Base-by-base conservation (phyloP, 148 eudicot species). In the Camellia granthamiana region DNA sequence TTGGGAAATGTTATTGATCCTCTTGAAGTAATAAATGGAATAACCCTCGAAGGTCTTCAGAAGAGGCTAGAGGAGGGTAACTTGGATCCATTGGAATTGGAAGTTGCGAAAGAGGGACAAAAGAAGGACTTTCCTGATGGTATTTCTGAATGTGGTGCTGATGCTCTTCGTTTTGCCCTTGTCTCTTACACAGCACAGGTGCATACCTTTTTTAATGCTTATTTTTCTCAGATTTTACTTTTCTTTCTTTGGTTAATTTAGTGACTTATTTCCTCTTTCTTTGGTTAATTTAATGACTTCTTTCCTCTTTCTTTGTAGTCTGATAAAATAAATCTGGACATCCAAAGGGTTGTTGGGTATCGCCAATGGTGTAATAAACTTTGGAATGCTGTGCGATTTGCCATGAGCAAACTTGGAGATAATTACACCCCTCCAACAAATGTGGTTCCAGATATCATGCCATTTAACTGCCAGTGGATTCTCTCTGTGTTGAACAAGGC, bases 151-250 rank as follows among this genome's bases (percentile, higher is more conserved):
- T 95, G 98, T 80, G 99, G 99, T 84, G 92, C 99, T 38, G 99
- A 95, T 90, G 99, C 99, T 81, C 92, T 95, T 67, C 98, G 98
- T 15, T 95, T 95, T 85, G 90, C 98, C 49, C 97, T 95, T 41
- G 93, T 93, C 72, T 90, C 95, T 44, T 95, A 93, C 82, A 95
- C 99, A n/a, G 97, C 97, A 68, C 99, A 95, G 99, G 99, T 93
- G 63, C 64, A 64, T 79, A 51, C 42, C 79, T 64, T 74, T 77
- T 62, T 55, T 13, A 16, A 58, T n/a, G 16, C 21, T 76, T 54
- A 52, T 6, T 47, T 30, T 54, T 46, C 16, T 12, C 13, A 54
- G 63, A 30, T 61, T 76, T 75, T 62, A 11, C 68, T 77, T 46
- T 56, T 41, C 23, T 38, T 65, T 64, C 38, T n/a, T 72, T 44